Evolutionary conservation across 2,329 filamentous ascomycete genomes (phyloP).

Genomic region (Sphaceloma murrayae): DNA sequence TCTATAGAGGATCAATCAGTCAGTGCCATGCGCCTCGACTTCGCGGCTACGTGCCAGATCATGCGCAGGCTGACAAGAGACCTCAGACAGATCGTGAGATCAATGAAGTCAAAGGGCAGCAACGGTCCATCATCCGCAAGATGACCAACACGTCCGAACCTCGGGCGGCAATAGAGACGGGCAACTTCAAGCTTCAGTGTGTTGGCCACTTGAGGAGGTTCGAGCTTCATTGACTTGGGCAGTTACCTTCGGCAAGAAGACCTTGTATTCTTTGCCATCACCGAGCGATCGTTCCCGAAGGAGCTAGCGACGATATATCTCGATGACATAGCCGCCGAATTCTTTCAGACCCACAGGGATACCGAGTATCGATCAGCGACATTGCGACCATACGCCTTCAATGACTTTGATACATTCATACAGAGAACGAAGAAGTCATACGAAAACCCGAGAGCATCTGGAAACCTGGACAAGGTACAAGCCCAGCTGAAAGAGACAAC

Average conservation of each 20-base stretch:
- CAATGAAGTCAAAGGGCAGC: constrained; percentile 78
- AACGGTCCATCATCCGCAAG: constrained; percentile 80
- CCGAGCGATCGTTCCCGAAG: constrained; percentile 86
- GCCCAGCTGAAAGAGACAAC: constrained; percentile 96
- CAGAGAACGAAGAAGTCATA: constrained; percentile 86
- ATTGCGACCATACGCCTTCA: constrained; percentile 87
- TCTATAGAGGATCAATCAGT: constrained; percentile 68
- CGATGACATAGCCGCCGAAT: constrained; percentile 81
- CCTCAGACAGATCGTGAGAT: constrained; percentile 43
- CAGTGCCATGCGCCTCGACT: constrained; percentile 23
- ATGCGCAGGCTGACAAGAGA: constrained; percentile 1
- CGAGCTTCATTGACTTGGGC: constrained; percentile 21
- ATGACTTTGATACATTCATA: constrained; percentile 98
- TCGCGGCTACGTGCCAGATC: constrained; percentile 38
- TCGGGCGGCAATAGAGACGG: constrained; percentile 85
- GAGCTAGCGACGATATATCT: constrained; percentile 99
- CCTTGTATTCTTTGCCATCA: constrained; percentile 87
- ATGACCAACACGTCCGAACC: constrained; percentile 81
- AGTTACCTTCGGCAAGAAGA: constrained; percentile 78
- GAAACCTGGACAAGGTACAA: constrained; percentile 91
- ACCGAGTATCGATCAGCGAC: constrained; percentile 62
- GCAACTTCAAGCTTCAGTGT: constrained; percentile 76
- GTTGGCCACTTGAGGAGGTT: constrained; percentile 24
- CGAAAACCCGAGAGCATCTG: constrained; percentile 78
- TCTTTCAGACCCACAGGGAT: constrained; percentile 71